A percentile compares a stretch with the other conserved stretches of the same genome.
Conservation (phyloP, 2,329 filamentous ascomycete genomes). For the Pseudocercospora crystallina region DNA sequence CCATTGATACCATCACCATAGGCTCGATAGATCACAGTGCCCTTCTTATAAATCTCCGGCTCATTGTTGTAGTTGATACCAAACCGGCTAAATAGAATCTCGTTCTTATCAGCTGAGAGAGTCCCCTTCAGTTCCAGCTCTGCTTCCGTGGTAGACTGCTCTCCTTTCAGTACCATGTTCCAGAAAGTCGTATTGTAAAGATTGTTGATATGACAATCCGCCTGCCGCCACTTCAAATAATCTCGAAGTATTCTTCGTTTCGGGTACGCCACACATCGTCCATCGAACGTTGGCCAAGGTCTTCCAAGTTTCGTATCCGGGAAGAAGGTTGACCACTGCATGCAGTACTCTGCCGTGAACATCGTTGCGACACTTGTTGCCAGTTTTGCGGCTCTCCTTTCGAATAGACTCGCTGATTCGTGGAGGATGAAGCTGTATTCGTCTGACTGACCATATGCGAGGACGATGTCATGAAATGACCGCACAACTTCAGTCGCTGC, state of each 20-base stretch:
- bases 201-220: slow-evolving; percentile 98
- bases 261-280: slow-evolving; percentile 86
- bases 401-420: slow-evolving; percentile 77
- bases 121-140: slow-evolving; percentile 82
- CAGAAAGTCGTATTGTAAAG: slow-evolving; percentile 98
- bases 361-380: slow-evolving; percentile 88
- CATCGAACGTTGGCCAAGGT: slow-evolving; percentile 87
- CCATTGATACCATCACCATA: slow-evolving; percentile 35
- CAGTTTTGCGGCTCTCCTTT: slow-evolving; percentile 83
- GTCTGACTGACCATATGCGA: slow-evolving; percentile 92
- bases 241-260: slow-evolving; percentile 78
- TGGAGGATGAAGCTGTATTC: slow-evolving; percentile 69
- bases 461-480: slow-evolving; percentile 78
- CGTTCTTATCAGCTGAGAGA: slow-evolving; percentile 84
- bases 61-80: slow-evolving; percentile 98
- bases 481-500: slow-evolving; percentile 82
- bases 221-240: slow-evolving; percentile 96
- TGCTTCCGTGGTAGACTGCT: slow-evolving; percentile 70
- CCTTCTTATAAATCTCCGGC: slow-evolving; percentile 87
- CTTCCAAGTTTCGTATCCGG: slow-evolving; percentile 64
- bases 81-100: slow-evolving; percentile 87
- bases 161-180: slow-evolving; percentile 74
- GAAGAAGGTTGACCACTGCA: slow-evolving; percentile 76
- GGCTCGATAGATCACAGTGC: slow-evolving; percentile 76
- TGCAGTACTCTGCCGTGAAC: slow-evolving; percentile 88